These are phyloP conservation scores for Salix viminalis DNA, from an alignment of 345 rosid genomes.

Conservation along the genomic window DNA sequence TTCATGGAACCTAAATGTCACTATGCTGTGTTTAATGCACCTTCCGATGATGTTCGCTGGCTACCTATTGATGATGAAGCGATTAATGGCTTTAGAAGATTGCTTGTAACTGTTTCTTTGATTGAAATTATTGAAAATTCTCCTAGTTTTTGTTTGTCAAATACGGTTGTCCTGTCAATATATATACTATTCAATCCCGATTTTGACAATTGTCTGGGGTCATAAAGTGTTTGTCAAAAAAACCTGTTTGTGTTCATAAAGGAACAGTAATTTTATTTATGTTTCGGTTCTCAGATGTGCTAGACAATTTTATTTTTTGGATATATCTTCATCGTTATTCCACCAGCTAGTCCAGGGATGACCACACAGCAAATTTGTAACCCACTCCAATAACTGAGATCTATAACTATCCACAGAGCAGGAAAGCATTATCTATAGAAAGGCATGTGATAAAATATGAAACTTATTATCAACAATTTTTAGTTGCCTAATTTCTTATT, in stretches of 20 bases:
- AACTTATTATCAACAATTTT: background rate
- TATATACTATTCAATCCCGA: background rate
- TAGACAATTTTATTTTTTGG: background rate
- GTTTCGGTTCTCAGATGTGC: background rate
- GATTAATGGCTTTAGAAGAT: background rate
- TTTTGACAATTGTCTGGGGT: background rate
- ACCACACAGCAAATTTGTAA: background rate
- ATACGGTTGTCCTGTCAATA: background rate
- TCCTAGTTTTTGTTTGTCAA: background rate
- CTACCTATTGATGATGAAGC: background rate
- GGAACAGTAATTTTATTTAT: background rate
- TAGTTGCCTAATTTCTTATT: background rate
- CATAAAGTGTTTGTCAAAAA: background rate
- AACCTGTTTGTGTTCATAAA: background rate
- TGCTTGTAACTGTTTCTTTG: background rate
- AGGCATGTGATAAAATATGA: background rate
- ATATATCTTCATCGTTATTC: background rate
- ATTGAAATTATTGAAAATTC: background rate
- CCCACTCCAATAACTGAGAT: background rate
- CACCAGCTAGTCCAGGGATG: background rate
- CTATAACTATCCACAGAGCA: background rate
- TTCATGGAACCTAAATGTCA: too few species aligned
- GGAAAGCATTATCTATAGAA: background rate
- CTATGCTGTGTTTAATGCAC: too few species aligned
- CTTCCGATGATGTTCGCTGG: background rate